Conservation (phyloP, 371 early-diverging fungal genomes). For the Mucor indicus region DNA sequence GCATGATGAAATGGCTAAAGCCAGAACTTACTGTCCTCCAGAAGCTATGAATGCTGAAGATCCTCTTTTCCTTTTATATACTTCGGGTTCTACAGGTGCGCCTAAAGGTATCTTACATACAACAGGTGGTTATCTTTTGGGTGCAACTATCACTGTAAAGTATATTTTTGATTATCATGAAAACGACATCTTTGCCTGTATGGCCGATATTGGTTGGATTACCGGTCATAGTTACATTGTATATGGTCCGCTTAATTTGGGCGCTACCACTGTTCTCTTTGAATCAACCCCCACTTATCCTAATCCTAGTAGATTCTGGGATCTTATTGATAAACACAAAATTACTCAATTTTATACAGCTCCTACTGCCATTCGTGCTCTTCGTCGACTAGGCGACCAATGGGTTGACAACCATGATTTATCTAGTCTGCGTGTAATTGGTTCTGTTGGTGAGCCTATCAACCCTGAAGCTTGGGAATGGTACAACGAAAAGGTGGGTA, state of each 20-base stretch:
- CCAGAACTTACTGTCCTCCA: conserved; percentile 78
- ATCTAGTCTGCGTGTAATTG: conserved; percentile 84
- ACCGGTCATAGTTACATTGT: conserved; percentile 71
- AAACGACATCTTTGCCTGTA: conserved; percentile 82
- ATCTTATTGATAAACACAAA: conserved; percentile 78
- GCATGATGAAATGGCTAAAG: conserved; percentile 76
- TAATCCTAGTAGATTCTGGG: conserved; percentile 78
- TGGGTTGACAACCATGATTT: conserved; percentile 75
- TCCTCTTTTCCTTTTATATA: conserved; percentile 96
- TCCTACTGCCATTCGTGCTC: conserved; percentile 95
- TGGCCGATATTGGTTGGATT: conserved; percentile 77
- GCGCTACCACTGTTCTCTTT: conserved; percentile 90
- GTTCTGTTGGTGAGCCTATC: conserved; percentile 98
- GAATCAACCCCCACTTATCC: conserved; percentile 89
- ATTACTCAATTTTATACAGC: conserved; percentile 98
- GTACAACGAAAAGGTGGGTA: conserved; percentile 91
- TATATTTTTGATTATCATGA: conserved; percentile 89
- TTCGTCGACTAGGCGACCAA: conserved; percentile 83
- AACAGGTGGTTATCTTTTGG: conserved; percentile 93
- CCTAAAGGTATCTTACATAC: conserved; percentile 94
- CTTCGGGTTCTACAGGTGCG: conserved; percentile 92
- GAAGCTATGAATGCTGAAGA: conserved; percentile 89
- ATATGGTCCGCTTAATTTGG: conserved; percentile 91
- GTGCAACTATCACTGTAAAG: conserved; percentile 82
- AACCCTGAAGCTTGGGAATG: conserved; percentile 98